Evolutionary conservation across 371 early-diverging fungal species (phyloP), one percentile per base, ranked within the genome.

Genomic region (Mortierella sp.): DNA sequence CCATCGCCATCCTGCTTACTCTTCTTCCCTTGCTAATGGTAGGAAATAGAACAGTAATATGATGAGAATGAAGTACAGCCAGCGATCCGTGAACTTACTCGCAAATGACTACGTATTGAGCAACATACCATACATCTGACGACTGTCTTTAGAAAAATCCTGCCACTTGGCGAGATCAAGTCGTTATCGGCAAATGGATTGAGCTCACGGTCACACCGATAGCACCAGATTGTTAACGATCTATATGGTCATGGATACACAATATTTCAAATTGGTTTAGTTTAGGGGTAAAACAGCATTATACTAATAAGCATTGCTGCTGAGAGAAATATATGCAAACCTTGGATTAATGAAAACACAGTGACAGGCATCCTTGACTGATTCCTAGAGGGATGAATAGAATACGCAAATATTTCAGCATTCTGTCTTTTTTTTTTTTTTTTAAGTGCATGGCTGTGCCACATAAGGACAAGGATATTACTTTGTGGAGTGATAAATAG

Each of bases 1-100:
- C 71, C 67, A 57, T 84, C 76, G 21, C 83, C 84, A 63, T 78
- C 81, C 57, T 70, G 74, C 55, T 83, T 84, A 58, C 77, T 79
- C 62, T 69, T 74, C 66, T 84, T 84, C 24, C 72, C 76, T 79
- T 84, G 85, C 85, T 84, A n/a, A 16, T 2, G 1, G 47, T 48
- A 65, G 3, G 10, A 55, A 45, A 24, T 22, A 32, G 28, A 62
- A 43, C 5, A 36, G n/a, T 21, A 40, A 59, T 10, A 13, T 59
- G 59, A 59, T 43, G 28, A 47, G 47, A 24, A 6, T 48, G 48
- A 41, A 40, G n/a, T 48, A 7, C 48, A 45, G 4, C 19, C 19
- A 50, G 6, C 19, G 21, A 50, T 50, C 19, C 16, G 15, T 24
- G 22, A 55, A 16, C 24, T 55, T 55, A 3, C 2, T 6, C 8